Conservation (phyloP, 495 filamentous ascomycete genomes). For the Penicillium canariense region DNA sequence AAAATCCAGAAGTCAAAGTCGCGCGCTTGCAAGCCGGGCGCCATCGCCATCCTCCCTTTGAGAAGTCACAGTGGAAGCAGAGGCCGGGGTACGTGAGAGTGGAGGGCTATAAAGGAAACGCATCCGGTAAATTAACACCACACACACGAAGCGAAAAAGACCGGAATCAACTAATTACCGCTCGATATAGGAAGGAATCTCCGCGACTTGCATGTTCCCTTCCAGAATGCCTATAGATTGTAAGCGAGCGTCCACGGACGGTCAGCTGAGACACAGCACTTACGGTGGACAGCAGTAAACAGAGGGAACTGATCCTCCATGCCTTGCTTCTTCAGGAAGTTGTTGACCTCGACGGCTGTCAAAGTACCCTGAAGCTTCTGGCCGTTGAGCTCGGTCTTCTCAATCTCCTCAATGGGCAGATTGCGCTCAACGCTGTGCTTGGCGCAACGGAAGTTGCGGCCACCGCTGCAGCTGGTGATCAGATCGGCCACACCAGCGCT, state of each 20-base stretch:
- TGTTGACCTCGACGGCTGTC: constrained; percentile 87
- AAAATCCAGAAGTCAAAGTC: constrained; percentile 17
- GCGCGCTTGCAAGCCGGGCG: constrained; percentile 20
- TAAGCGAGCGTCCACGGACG: constrained; percentile 13
- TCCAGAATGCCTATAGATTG: constrained; percentile 35
- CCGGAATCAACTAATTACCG: constrained; percentile 31
- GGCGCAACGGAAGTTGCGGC: constrained; percentile 91
- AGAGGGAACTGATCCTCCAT: constrained; percentile 84
- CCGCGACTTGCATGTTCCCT: constrained; percentile 41
- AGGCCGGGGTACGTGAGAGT: constrained; percentile 17
- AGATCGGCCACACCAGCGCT: constrained; percentile 94
- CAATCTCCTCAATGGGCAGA: constrained; percentile 79
- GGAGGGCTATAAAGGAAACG: constrained; percentile 26
- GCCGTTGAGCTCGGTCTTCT: constrained; percentile 86
- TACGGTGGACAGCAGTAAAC: constrained; percentile 77
- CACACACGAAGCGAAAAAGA: constrained; percentile 18
- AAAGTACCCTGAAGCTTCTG: constrained; percentile 95
- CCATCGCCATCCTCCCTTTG: constrained; percentile 19
- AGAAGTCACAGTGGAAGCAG: constrained; percentile 14
- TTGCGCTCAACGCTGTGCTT: constrained; percentile 81
- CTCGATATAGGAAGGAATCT: constrained; percentile 46
- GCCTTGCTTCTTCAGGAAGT: constrained; percentile 74
- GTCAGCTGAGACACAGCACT: constrained; percentile 12
- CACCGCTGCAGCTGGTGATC: constrained; percentile 88
- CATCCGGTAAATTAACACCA: constrained; percentile 34